Evolutionary conservation across 2,329 filamentous ascomycete species (phyloP).

Genomic region (Fusarium humuli): DNA sequence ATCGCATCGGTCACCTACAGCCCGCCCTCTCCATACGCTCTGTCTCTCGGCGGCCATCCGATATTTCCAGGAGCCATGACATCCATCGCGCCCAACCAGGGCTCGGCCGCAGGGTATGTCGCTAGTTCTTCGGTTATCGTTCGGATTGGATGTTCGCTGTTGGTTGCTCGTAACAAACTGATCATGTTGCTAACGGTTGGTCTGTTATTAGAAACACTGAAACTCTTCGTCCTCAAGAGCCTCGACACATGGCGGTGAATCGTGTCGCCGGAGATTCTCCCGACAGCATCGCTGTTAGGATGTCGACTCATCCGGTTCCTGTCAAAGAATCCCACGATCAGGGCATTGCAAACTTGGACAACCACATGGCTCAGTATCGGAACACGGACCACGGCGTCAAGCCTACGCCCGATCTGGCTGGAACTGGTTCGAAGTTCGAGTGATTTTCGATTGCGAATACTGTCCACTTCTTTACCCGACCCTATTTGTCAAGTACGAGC

Average conservation of each 20-base stretch:
- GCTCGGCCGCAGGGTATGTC: slow-evolving; percentile 29
- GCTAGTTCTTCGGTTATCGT: neutral
- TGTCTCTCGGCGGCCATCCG: neutral
- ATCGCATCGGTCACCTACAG: neutral
- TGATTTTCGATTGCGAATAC: neutral
- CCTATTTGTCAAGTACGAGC: neutral
- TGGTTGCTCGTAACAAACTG: neutral
- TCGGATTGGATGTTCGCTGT: slow-evolving; percentile 5
- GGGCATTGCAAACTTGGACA: slow-evolving; percentile 8
- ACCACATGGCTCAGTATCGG: slow-evolving; percentile 3
- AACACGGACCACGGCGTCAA: neutral
- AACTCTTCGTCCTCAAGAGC: slow-evolving; percentile 6
- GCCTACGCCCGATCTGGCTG: neutral
- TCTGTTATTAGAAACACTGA: slow-evolving; percentile 1
- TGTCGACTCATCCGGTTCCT: neutral
- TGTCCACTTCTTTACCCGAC: neutral
- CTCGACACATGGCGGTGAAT: neutral
- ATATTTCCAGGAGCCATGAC: slow-evolving; percentile 13
- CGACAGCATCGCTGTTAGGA: slow-evolving; percentile 13
- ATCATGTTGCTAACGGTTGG: slow-evolving; percentile 17
- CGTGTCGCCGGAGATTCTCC: neutral
- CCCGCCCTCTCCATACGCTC: neutral
- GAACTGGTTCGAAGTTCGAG: slow-evolving; percentile 11
- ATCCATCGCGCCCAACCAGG: slow-evolving; percentile 17
- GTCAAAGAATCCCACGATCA: neutral